Conservation (phyloP, 768 basidiomycete genomes). For the Pisolithus orientalis region DNA sequence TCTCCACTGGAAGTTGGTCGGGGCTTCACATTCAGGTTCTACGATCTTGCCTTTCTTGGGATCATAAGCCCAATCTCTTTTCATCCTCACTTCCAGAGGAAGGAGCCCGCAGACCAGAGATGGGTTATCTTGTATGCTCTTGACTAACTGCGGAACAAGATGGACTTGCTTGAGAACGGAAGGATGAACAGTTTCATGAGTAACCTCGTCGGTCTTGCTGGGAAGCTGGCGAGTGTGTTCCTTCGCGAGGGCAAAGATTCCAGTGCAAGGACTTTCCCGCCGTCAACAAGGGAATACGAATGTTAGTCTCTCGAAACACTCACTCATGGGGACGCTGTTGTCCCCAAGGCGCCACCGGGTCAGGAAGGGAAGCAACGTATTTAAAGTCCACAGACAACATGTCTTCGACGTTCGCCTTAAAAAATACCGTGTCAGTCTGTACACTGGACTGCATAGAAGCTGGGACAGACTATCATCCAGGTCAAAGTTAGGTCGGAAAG, state of each 20-base stretch:
- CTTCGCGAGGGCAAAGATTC: slow-evolving; percentile 46
- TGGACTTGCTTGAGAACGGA: slow-evolving; percentile 47
- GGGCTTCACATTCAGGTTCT: not conserved
- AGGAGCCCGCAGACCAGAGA: slow-evolving; percentile 37
- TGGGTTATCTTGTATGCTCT: slow-evolving; percentile 36
- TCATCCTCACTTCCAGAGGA: slow-evolving; percentile 49
- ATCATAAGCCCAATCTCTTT: slow-evolving; percentile 40
- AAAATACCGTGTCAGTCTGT: not conserved
- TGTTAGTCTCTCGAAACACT: slow-evolving; percentile 15
- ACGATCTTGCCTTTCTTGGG: slow-evolving; percentile 15
- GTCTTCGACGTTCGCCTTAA: slow-evolving; percentile 49
- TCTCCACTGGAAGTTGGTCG: slow-evolving; percentile 11
- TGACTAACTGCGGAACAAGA: slow-evolving; percentile 28
- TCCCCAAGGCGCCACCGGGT: slow-evolving; percentile 57
- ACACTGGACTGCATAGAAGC: not conserved
- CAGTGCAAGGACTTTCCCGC: slow-evolving; percentile 39
- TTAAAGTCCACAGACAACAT: slow-evolving; percentile 50
- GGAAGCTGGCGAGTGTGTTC: slow-evolving; percentile 45
- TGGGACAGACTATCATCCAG: slow-evolving; percentile 56
- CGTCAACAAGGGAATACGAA: not conserved
- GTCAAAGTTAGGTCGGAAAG: slow-evolving; percentile 55
- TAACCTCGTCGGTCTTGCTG: slow-evolving; percentile 34
- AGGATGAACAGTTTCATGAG: slow-evolving; percentile 56
- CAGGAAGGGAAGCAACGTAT: slow-evolving; percentile 44
- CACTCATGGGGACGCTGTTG: slow-evolving; percentile 58